These are phyloP conservation scores for Chalaropsis ovoidea DNA, from an alignment of 2,329 filamentous ascomycete species.

Conservation along the genomic window DNA sequence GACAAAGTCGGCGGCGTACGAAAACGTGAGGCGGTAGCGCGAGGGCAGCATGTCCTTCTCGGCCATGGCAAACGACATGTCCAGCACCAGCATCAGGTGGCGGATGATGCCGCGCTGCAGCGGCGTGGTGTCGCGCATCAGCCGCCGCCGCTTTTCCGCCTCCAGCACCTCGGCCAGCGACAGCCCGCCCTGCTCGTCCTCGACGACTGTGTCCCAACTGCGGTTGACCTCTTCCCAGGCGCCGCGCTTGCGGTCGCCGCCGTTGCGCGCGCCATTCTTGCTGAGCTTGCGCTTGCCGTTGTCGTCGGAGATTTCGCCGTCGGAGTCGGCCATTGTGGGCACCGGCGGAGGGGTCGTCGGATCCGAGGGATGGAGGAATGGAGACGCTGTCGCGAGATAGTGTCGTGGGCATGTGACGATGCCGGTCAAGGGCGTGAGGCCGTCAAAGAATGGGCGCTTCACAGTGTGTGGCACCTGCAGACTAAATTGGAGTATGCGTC, in stretches of 20 bases:
- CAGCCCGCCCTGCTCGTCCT: constrained; percentile 69
- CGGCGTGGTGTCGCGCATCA: constrained; percentile 79
- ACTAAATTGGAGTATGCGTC: too few species aligned
- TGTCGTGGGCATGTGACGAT: not conserved
- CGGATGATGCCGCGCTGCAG: constrained; percentile 94
- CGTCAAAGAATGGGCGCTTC: too few species aligned
- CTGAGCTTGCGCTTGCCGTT: constrained; percentile 28
- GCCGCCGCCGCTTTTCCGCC: constrained; percentile 67
- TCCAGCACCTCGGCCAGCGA: constrained; percentile 67
- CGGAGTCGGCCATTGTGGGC: constrained; percentile 57
- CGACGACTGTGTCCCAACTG: constrained; percentile 64
- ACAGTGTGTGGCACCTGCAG: too few species aligned
- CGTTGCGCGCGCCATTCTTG: constrained; percentile 28
- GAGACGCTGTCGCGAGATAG: too few species aligned
- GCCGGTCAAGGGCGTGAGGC: not conserved
- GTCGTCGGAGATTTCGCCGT: constrained; percentile 59
- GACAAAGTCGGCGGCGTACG: constrained; percentile 78
- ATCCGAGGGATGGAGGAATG: not conserved
- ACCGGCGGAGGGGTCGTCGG: not conserved
- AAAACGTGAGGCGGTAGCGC: constrained; percentile 69
- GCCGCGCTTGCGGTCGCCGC: constrained; percentile 36
- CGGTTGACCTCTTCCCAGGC: constrained; percentile 58
- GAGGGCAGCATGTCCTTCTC: constrained; percentile 92
- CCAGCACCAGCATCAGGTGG: constrained; percentile 82
- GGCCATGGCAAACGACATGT: constrained; percentile 85